Base-by-base conservation (phyloP, 805 yeast species). In the Yarrowia sp. region DNA sequence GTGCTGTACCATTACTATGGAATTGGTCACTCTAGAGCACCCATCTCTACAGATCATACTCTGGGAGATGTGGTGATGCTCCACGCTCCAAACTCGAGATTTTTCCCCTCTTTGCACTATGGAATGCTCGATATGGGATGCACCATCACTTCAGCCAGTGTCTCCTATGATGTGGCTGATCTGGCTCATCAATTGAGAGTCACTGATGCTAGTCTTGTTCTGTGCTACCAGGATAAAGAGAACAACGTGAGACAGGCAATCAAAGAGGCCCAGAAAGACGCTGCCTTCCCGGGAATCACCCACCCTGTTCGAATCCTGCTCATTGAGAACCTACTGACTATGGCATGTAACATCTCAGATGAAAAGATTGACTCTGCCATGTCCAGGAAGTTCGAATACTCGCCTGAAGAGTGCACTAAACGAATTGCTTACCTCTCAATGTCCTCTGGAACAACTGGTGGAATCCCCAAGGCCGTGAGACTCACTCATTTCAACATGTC, bases 401-500 rank as follows among this genome's bases (percentile, higher is more conserved):
- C 42, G n/a, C 65, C 61, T 10, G 10, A 55, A 24, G 65, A 58
- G 39, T 58, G 65, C 20, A 34, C 19, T 2, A 58, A 43, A 10
- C 24, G 52, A 42, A 58, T 58, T 33, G 77, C 76, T 1, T 74
- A 75, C 69, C 72, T 72, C 70, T 72, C 76, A 70, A 74, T 76
- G 68, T 76, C 78, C 1, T 71, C 75, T 1, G 78, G 78, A n/a
- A 78, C 81, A 9, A 72, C 78, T 9, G 65, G 65, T 2, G 94
- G 95, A 63, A 33, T 58, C 13, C 92, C 95, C 69, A 90, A 90
- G 79, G 95, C 95, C 72, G 96, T 88, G 33, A 85, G 86, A 30
- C 79, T 88, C 69, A 82, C 86, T 40, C 94, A 90, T 71, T 75
- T 74, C 60, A 87, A 86, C 71, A 81, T 85, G 19, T 85, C 39